These are phyloP conservation scores for Xenoacremonium recifei DNA, from an alignment of 2,329 filamentous ascomycete genomes.

Conservation along the genomic window DNA sequence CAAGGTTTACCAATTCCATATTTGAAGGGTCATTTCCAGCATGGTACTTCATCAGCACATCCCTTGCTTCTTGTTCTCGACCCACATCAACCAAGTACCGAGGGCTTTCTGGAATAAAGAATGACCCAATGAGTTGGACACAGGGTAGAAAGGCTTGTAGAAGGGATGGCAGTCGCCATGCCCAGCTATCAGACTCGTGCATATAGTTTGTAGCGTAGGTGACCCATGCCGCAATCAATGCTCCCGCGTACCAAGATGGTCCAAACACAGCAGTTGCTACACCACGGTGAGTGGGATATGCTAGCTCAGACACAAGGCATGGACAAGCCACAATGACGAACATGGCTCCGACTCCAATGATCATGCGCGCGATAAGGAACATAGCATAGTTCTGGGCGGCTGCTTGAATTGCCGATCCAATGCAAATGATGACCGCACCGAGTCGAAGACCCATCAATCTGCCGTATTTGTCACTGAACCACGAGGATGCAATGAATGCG, in stretches of 20 bases:
- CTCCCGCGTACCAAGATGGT: conserved; percentile 16
- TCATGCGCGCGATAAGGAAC: conserved; percentile 27
- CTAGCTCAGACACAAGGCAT: conserved; percentile 28
- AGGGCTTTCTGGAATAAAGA: conserved; percentile 10
- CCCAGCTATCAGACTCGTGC: conserved; percentile 27
- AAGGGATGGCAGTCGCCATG: conserved; percentile 47
- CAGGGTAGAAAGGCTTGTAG: conserved; percentile 37
- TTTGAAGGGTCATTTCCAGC: conserved; percentile 6
- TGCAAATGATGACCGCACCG: conserved; percentile 18
- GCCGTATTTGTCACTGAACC: conserved; percentile 11
- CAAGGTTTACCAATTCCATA: conserved; percentile 6
- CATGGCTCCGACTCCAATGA: conserved; percentile 26
- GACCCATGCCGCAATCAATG: conserved; percentile 3
- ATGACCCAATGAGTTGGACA: conserved; percentile 4
- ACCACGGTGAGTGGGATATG: conserved; percentile 29
- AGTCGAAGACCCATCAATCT: neutral
- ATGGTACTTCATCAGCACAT: conserved; percentile 6
- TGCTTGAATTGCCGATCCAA: conserved; percentile 30
- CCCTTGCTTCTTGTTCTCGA: conserved; percentile 5
- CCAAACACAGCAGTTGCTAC: conserved; percentile 28
- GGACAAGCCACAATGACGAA: conserved; percentile 25
- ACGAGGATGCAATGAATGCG: conserved; percentile 31
- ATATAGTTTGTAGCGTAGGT: conserved; percentile 3
- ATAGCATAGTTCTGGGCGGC: conserved; percentile 16
- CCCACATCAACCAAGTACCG: conserved; percentile 7